Conservation (phyloP, 2,329 filamentous ascomycete species). For the Beauveria varroae region DNA sequence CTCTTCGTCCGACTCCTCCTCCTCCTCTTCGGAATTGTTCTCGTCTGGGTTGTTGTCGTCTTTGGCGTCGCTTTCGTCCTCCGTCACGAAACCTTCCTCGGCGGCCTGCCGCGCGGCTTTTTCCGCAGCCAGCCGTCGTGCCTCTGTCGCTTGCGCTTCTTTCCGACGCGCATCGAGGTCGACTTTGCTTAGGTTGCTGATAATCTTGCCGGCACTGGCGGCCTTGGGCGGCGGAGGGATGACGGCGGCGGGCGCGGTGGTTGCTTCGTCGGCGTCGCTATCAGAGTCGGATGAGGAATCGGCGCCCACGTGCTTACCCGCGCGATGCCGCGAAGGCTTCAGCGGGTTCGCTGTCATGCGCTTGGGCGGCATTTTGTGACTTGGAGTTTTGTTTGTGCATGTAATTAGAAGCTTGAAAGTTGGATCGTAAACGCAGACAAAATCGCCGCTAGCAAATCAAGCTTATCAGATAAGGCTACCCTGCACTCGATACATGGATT, state of each 20-base stretch:
- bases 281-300: conserved; percentile 48
- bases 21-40: conserved; percentile 34
- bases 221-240: conserved; percentile 51
- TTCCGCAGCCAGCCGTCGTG: conserved; percentile 38
- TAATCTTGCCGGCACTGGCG: conserved; percentile 48
- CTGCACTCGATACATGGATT: background rate
- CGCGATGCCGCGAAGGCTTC: conserved; percentile 72
- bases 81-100: conserved; percentile 58
- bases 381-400: background rate
- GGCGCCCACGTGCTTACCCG: conserved; percentile 65
- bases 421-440: background rate
- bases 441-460: conserved; percentile 5
- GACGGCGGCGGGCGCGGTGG: conserved; percentile 20
- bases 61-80: conserved; percentile 39
- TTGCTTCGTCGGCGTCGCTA: conserved; percentile 33
- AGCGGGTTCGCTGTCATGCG: conserved; percentile 91
- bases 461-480: conserved; percentile 8
- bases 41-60: conserved; percentile 20
- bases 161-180: conserved; percentile 42
- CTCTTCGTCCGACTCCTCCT: conserved; percentile 36
- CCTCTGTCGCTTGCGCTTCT: conserved; percentile 39
- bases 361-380: conserved; percentile 54
- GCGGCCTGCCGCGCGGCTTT: conserved; percentile 44
- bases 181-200: conserved; percentile 44
- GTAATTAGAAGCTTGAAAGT: background rate